Base-by-base conservation (phyloP, 2,329 filamentous ascomycete genomes). In the Botrytis medusae region DNA sequence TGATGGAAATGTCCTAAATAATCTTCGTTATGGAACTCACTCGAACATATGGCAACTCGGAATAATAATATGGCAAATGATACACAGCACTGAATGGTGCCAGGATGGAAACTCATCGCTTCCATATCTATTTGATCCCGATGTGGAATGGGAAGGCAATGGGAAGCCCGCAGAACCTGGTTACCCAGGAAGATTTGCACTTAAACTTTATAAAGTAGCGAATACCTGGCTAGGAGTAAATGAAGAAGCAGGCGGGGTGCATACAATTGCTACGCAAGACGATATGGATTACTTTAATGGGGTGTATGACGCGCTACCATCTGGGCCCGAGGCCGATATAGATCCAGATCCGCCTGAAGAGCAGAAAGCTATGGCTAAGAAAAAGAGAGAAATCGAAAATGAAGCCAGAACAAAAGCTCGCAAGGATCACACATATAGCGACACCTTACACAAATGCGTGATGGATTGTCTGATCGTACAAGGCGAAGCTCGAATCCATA, bases 401-500 rank as follows among this genome's bases (percentile, higher is more conserved):
- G 2, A 4, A 9, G 48, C 48, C 12, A 69, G 65, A 18, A n/a
- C 2, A 57, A 3, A 1, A 2, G 4, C 32, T 42, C 65, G 65
- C 8, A 6, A 16, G 3, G 4, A 29, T 0, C 48, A 37, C 1
- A 1, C 22, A 34, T 69, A 69, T 12, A 69, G 65, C 18, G 65
- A 57, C 2, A 2, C 10, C 1, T 18, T 69, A 22, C 34, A 69
- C 18, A 69, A 69, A 69, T 20, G 42, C n/a, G 48, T 57, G 6
- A 69, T 69, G 65, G 65, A 69, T 59, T 69, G 65, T 32, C 40
- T 69, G 22, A 69, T 69, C 37, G n/a, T 69, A 6, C 65, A 69
- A 59, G 25, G 37, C 34, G 65, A 69, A 37, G 37, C 25, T 8
- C 65, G 65, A 25, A 69, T 69, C 5, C 34, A 57, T 25, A 18